A percentile compares a stretch with the other conserved stretches of the same genome.
These are phyloP conservation scores for Colletotrichum truncatum DNA, from an alignment of 2,329 filamentous ascomycete genomes.

Conservation along the genomic window DNA sequence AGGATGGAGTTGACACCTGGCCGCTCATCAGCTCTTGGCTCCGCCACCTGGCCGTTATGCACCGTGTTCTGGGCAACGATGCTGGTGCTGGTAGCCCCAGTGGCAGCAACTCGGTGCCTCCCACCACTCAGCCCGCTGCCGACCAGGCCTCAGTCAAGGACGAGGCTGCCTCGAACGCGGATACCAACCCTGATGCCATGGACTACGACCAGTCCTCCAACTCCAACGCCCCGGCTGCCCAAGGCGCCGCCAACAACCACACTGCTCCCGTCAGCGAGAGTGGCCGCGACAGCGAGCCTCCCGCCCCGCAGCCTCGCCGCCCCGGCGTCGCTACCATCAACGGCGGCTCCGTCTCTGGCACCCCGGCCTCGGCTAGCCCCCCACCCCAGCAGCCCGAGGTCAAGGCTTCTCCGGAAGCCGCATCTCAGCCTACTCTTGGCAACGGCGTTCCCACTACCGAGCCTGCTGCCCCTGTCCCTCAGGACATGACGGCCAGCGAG, in stretches of 20 bases:
- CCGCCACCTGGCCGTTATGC: conserved; percentile 69
- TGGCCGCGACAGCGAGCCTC: conserved; percentile 63
- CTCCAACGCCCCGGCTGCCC: conserved; percentile 41
- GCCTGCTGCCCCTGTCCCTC: conserved; percentile 34
- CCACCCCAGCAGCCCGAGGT: conserved; percentile 40
- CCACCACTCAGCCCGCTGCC: conserved; percentile 37
- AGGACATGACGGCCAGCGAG: conserved; percentile 67
- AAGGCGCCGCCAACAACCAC: conserved; percentile 34
- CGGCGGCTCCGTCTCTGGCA: conserved; percentile 59
- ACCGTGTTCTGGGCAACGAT: conserved; percentile 66
- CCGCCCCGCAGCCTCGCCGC: conserved; percentile 56
- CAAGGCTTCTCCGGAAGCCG: conserved; percentile 46
- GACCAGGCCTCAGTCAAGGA: conserved; percentile 59
- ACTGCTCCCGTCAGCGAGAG: conserved; percentile 45
- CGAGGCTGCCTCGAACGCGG: conserved; percentile 62
- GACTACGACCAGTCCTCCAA: conserved; percentile 61
- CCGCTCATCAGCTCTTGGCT: conserved; percentile 68
- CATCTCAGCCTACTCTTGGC: conserved; percentile 16
- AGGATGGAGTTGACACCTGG: conserved; percentile 68
- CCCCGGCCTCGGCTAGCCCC: conserved; percentile 57
- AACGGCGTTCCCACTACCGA: conserved; percentile 35
- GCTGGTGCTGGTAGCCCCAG: conserved; percentile 46
- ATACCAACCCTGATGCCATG: conserved; percentile 65
- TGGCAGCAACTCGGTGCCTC: conserved; percentile 41
- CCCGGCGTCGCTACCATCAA: conserved; percentile 68